A percentile compares a stretch with the other conserved stretches of the same genome.
These are phyloP conservation scores for Erysimum pusillum DNA, from an alignment of 441 rosid genomes.

Conservation along the genomic window DNA sequence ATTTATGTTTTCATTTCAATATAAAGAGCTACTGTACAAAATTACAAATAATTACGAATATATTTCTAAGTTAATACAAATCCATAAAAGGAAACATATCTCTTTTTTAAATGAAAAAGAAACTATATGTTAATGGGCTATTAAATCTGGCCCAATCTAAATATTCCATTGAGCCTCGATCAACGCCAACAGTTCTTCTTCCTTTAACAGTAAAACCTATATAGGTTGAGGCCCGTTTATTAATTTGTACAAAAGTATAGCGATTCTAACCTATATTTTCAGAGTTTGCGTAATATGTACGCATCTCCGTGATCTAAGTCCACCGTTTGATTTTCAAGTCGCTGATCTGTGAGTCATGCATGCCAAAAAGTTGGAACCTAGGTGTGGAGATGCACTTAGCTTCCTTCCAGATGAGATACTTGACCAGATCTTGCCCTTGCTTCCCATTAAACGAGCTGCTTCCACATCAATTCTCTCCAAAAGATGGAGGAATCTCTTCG, in stretches of 20 bases:
- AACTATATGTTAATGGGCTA: background rate
- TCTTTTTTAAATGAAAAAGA: background rate
- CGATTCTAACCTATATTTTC: too few relatives aligned
- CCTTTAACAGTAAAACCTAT: too few relatives aligned
- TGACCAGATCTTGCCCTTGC: background rate
- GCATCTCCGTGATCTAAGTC: too few relatives aligned
- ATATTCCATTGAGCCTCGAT: background rate
- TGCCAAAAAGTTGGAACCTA: too few relatives aligned
- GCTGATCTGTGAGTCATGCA: too few relatives aligned
- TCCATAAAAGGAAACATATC: background rate
- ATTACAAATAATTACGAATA: background rate
- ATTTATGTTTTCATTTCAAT: background rate
- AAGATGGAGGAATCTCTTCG: too few relatives aligned
- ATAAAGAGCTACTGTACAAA: background rate
- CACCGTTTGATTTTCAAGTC: too few relatives aligned
- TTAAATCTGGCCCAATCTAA: background rate
- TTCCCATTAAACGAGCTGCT: background rate
- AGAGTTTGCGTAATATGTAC: too few relatives aligned
- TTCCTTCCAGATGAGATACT: background rate
- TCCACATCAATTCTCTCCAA: too few relatives aligned
- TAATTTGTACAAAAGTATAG: too few relatives aligned
- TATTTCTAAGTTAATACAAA: background rate
- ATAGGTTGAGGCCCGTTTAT: too few relatives aligned
- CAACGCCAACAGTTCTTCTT: background rate
- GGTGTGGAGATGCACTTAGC: too few relatives aligned